A percentile compares a stretch with the other conserved stretches of the same genome.
phyloP scores from a whole-genome alignment of 768 basidiomycete species.

The Lepiota brunneoincarnata region DNA sequence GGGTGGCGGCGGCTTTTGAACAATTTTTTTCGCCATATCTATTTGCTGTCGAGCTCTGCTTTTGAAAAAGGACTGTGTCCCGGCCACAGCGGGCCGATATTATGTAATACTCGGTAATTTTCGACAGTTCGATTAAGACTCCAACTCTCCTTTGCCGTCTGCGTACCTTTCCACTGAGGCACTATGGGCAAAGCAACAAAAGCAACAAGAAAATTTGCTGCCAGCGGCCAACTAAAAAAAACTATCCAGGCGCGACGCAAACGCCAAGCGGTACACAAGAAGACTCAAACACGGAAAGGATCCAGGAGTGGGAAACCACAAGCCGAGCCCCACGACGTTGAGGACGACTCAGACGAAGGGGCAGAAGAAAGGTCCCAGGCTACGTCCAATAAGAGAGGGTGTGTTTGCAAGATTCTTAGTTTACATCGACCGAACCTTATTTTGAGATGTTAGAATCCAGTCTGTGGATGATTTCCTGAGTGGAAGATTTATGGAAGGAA shows the following conservation, averaged over 20 bases:
- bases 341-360: conserved; percentile 32
- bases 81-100: not conserved
- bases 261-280: conserved; percentile 72
- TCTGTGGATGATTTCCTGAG: conserved; percentile 77
- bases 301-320: conserved; percentile 31
- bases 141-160: not conserved
- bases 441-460: conserved; percentile 45
- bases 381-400: conserved; percentile 2
- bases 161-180: not conserved
- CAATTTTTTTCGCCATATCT: conserved; percentile 7
- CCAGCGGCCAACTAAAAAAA: conserved; percentile 86
- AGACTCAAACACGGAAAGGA: conserved; percentile 59
- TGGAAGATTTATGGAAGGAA: conserved; percentile 69
- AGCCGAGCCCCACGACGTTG: conserved; percentile 28
- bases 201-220: conserved; percentile 82
- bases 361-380: conserved; percentile 24
- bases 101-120: conserved; percentile 3
- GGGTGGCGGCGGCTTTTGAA: conserved; percentile 18
- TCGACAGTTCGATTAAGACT: not conserved
- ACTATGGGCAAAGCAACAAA: conserved; percentile 58
- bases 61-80: not conserved
- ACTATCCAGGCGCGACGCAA: conserved; percentile 83
- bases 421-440: not conserved
- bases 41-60: conserved; percentile 1
- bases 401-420: not conserved